Evolutionary conservation across 768 basidiomycete genomes (phyloP).

Genomic region (Lactarius indigo): DNA sequence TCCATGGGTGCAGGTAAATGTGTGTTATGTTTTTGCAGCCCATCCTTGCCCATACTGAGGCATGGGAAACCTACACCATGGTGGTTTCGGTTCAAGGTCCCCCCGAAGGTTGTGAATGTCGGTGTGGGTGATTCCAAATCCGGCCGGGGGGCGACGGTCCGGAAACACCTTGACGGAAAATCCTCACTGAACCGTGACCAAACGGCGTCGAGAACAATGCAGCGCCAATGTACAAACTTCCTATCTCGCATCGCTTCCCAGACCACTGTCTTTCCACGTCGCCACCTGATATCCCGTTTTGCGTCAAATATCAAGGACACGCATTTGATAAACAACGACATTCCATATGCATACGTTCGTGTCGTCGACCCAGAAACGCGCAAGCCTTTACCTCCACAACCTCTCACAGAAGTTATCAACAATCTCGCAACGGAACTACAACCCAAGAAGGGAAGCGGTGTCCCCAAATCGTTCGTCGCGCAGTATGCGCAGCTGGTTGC

Average conservation of each 20-base stretch:
- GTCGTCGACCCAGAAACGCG: conserved; percentile 24
- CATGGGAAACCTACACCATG: too few species aligned
- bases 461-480: not conserved
- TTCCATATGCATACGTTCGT: conserved; percentile 23
- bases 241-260: not conserved
- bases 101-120: too few species aligned
- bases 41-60: too few species aligned
- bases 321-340: conserved; percentile 23
- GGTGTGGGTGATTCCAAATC: too few species aligned
- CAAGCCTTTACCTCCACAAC: conserved; percentile 18
- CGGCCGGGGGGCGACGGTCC: not conserved
- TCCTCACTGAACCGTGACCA: not conserved
- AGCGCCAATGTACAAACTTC: not conserved
- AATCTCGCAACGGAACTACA: conserved; percentile 11
- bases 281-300: not conserved
- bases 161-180: not conserved
- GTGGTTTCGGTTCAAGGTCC: too few species aligned
- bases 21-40: too few species aligned
- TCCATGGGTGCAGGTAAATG: too few species aligned
- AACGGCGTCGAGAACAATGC: conserved; percentile 5
- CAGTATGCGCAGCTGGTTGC: conserved; percentile 24
- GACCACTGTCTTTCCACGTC: not conserved
- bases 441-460: not conserved
- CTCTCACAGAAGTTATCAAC: conserved; percentile 16
- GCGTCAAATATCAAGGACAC: conserved; percentile 6